Percentiles rank a stretch among this genome's conserved stretches.
These are phyloP conservation scores for Kwoniella sp. DNA, from an alignment of 768 basidiomycete genomes.

Conservation along the genomic window DNA sequence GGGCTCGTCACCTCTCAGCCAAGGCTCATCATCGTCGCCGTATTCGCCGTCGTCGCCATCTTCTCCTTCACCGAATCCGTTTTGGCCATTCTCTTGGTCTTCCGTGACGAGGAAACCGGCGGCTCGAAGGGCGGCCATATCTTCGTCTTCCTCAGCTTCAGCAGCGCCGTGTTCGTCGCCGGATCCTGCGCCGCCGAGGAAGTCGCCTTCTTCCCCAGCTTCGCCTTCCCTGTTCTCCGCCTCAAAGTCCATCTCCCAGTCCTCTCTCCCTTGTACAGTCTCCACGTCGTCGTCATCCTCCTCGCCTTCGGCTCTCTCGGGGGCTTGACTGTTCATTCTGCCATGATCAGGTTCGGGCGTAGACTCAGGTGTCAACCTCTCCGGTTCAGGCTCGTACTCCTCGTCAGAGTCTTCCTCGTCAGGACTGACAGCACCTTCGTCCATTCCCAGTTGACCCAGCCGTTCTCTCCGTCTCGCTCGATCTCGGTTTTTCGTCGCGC, in stretches of 20 bases:
- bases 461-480: constrained; percentile 13
- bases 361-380: constrained; percentile 35
- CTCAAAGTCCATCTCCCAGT: constrained; percentile 15
- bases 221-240: neutral
- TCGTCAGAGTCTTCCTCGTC: constrained; percentile 44
- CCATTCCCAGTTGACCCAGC: constrained; percentile 16
- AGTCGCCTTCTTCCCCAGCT: constrained; percentile 2
- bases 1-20: constrained; percentile 10
- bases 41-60: constrained; percentile 28
- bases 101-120: constrained; percentile 20
- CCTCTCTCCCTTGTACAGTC: constrained; percentile 6
- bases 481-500: constrained; percentile 19
- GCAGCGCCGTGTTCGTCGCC: neutral
- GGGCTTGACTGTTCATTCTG: constrained; percentile 4
- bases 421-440: constrained; percentile 9
- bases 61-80: constrained; percentile 14
- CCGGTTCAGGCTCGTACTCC: constrained; percentile 40
- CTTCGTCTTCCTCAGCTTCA: constrained; percentile 20
- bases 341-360: constrained; percentile 33
- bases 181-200: neutral
- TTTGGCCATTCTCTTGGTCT: constrained; percentile 7
- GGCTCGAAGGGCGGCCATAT: constrained; percentile 17
- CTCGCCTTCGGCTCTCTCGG: constrained; percentile 4
- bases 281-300: constrained; percentile 18
- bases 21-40: constrained; percentile 13